Evolutionary conservation across 768 basidiomycete species (phyloP), one percentile per base, ranked within the genome.

Genomic region (Lactarius psammicola): DNA sequence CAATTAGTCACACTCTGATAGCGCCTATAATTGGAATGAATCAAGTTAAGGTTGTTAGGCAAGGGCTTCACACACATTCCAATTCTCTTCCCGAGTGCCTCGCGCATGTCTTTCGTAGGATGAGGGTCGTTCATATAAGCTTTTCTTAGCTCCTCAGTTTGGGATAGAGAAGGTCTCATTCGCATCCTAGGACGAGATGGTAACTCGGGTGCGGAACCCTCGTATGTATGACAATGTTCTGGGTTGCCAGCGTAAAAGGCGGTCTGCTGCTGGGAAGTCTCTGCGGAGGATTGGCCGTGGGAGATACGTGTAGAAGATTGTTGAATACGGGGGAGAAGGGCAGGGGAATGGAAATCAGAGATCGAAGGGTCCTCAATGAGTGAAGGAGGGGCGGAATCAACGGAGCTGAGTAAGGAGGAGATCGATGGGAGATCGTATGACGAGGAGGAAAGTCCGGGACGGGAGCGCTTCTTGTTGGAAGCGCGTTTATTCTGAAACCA

Each of bases 401-500:
- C 68, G 65, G 79, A 60, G 71, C 77, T 70, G 72, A 64, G 71
- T 72, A 75, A 72, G 66, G 78, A 65, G 62, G 75, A 69, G 66
- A 72, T 70, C 77, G 80, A 61, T 70, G 71, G 56, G 73, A 71
- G 67, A 53, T 67, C 66, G 44, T 73, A 71, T 46, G 65, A 69
- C 60, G 68, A 66, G 26, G 72, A 72, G 63, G 70, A 64, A 74
- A 80, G 49, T 54, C 55, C 54, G 44, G 66, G 66, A 33, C 68
- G 65, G 55, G 82, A 79, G 26, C 82, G 79, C 76, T 92, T 92
- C 82, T 90, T 92, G 71, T 84, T 85, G 15, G 89, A 90, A 7
- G 90, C 90, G 62, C 90, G 82, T 80, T 91, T 92, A 74, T 92
- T 92, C 78, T 92, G 90, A 76, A 92, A 92, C 87, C 89, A 92